Evolutionary conservation across 73 alveolate species (phyloP).

Genomic region (Breviolum minutum): DNA sequence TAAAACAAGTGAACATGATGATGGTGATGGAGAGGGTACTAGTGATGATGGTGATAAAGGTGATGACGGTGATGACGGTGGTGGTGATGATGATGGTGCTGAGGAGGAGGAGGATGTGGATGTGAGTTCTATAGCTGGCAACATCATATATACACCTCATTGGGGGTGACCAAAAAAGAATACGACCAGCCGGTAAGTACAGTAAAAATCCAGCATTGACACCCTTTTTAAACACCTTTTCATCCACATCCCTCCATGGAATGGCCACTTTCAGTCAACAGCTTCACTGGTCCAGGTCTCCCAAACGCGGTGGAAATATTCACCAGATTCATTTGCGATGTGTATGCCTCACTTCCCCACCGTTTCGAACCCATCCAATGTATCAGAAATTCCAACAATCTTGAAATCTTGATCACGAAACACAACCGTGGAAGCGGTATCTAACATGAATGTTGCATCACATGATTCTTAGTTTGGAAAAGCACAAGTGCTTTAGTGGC

Average conservation of each 20-base stretch:
- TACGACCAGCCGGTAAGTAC: not conserved
- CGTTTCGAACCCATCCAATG: not conserved
- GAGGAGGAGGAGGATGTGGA: too few species aligned
- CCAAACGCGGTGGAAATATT: constrained; percentile 83
- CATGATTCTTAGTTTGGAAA: not conserved
- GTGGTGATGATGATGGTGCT: too few species aligned
- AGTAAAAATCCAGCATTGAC: too few species aligned
- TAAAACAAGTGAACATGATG: too few species aligned
- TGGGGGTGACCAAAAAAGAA: not conserved
- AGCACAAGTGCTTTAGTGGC: too few species aligned
- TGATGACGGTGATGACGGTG: too few species aligned
- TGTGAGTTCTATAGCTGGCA: too few species aligned
- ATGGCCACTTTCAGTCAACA: not conserved
- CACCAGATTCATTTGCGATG: constrained; percentile 86
- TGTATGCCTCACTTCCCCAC: constrained; percentile 30
- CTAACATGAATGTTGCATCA: not conserved
- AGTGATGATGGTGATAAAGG: too few species aligned
- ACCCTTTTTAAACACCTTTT: not conserved
- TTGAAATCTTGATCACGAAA: too few species aligned
- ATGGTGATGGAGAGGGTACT: too few species aligned
- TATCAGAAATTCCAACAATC: too few species aligned
- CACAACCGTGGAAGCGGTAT: not conserved
- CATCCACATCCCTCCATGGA: not conserved
- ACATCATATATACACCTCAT: not conserved
- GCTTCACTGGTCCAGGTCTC: not conserved